Percentiles rank a stretch among this genome's conserved stretches.
Evolutionary conservation across 1,139 yeast species (phyloP).

Genomic region (Blastobotrys illinoisensis): DNA sequence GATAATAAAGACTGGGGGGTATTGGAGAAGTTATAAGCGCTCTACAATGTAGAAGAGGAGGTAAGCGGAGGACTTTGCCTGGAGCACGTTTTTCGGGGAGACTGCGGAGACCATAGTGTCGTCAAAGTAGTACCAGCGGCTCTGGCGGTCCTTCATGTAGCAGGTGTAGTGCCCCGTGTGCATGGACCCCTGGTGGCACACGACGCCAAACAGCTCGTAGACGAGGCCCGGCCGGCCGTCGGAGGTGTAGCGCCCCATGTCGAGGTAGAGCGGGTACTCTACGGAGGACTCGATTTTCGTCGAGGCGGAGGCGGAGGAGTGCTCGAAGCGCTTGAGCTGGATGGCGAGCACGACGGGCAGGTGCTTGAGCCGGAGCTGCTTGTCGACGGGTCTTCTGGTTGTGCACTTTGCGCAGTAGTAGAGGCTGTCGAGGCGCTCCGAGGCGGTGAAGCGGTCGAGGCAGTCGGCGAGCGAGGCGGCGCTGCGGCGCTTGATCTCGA

Average conservation of each 20-base stretch:
- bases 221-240: conserved; percentile 32
- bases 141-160: conserved; percentile 61
- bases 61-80: conserved; percentile 59
- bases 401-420: conserved; percentile 67
- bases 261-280: conserved; percentile 62
- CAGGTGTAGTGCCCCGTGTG: conserved; percentile 94
- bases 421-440: conserved; percentile 69
- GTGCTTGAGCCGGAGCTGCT: conserved; percentile 60
- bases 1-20: too few relatives aligned
- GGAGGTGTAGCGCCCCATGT: conserved; percentile 59
- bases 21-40: conserved; percentile 6
- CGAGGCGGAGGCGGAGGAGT: conserved; percentile 59
- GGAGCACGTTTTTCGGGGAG: conserved; percentile 56
- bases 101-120: conserved; percentile 78
- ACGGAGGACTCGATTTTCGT: conserved; percentile 75
- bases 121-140: conserved; percentile 83
- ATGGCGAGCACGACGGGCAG: conserved; percentile 75
- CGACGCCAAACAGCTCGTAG: conserved; percentile 80
- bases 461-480: conserved; percentile 49
- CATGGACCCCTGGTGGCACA: conserved; percentile 86
- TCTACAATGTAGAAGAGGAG: conserved; percentile 70
- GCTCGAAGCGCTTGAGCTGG: conserved; percentile 86
- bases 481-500: conserved; percentile 44
- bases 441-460: conserved; percentile 65
- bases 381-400: conserved; percentile 57